Evolutionary conservation across 2,329 filamentous ascomycete genomes (phyloP).

Genomic region (Hymenoscyphus linearis): DNA sequence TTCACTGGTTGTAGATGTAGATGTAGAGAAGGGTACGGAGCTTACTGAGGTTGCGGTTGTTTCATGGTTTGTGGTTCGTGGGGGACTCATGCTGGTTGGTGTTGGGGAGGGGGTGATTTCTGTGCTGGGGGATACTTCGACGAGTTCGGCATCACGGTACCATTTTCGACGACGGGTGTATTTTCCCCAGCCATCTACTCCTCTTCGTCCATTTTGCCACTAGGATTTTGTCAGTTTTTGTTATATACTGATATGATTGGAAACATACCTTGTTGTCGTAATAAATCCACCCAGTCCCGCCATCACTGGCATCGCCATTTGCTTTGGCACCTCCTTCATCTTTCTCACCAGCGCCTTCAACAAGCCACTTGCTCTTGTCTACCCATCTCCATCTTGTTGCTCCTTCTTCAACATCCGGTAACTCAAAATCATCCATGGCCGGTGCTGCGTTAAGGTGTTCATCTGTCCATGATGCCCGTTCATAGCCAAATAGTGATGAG

Average conservation of each 20-base stretch:
- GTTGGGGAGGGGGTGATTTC: constrained; percentile 40
- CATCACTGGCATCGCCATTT: constrained; percentile 33
- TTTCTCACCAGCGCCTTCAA: constrained; percentile 66
- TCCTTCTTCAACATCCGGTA: constrained; percentile 61
- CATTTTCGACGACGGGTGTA: constrained; percentile 93
- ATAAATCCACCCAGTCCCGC: constrained; percentile 83
- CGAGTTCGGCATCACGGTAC: constrained; percentile 93
- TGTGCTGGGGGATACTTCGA: constrained; percentile 56
- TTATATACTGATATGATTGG: not conserved
- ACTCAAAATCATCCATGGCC: constrained; percentile 64
- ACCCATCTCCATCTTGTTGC: constrained; percentile 75
- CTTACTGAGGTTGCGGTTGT: not conserved
- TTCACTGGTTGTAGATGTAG: constrained; percentile 4
- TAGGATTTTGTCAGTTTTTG: constrained; percentile 34
- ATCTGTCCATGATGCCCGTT: constrained; percentile 88
- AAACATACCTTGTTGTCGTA: constrained; percentile 85
- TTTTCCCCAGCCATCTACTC: constrained; percentile 84
- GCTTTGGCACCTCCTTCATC: constrained; percentile 37
- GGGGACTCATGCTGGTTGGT: constrained; percentile 26
- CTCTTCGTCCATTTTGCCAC: constrained; percentile 86
- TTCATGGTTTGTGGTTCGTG: constrained; percentile 24
- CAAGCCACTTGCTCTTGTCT: constrained; percentile 75
- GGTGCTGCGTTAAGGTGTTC: constrained; percentile 83
- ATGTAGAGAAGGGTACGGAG: constrained; percentile 4
- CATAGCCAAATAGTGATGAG: constrained; percentile 81